phyloP scores from a whole-genome alignment of 768 basidiomycete species.

The Mycena venus region DNA sequence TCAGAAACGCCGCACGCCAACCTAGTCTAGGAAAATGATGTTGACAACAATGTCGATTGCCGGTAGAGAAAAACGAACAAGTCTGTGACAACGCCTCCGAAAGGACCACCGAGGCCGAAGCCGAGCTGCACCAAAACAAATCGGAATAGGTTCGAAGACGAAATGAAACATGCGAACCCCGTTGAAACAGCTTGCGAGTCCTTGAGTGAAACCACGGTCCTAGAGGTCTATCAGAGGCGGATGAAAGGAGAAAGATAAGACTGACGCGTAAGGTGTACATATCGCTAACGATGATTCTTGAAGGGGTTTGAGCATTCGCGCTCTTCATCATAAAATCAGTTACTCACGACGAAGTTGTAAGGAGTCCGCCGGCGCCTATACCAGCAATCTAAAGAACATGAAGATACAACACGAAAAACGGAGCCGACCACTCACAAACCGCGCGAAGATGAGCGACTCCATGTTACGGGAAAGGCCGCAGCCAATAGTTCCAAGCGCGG shows the following conservation, averaged over 20 bases:
- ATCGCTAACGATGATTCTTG: constrained; percentile 85
- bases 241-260: not conserved
- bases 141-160: not conserved
- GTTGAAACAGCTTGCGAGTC: constrained; percentile 77
- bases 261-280: constrained; percentile 84
- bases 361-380: constrained; percentile 83
- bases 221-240: constrained; percentile 39
- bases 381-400: constrained; percentile 78
- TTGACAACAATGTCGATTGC: not conserved
- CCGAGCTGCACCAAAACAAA: constrained; percentile 64
- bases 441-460: constrained; percentile 77
- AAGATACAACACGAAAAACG: not conserved
- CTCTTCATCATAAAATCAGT: no score
- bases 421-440: constrained; percentile 69
- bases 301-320: no score
- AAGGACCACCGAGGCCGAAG: constrained; percentile 83
- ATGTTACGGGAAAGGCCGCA: constrained; percentile 81
- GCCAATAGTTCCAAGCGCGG: constrained; percentile 71
- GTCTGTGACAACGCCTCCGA: constrained; percentile 81
- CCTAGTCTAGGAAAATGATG: constrained; percentile 70
- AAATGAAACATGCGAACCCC: constrained; percentile 63
- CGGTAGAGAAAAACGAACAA: constrained; percentile 54
- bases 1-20: constrained; percentile 86
- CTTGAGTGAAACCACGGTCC: constrained; percentile 81
- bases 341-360: constrained; percentile 81